phyloP scores from a whole-genome alignment of 2,329 filamentous ascomycete species.

The Biscogniauxia mediterranea region DNA sequence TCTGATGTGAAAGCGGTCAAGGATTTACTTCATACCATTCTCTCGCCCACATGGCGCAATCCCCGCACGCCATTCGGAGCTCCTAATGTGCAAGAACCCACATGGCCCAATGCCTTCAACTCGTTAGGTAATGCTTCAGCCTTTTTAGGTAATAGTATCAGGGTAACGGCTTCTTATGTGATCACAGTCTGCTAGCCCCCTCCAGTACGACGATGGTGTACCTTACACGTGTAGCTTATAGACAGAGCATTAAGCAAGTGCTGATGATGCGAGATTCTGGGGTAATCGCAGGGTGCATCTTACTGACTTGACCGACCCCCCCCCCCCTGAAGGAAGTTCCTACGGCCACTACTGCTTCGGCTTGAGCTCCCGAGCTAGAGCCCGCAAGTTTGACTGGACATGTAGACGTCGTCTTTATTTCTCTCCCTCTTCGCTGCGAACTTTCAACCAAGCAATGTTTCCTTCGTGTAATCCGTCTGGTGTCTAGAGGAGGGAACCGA shows the following conservation, averaged over 20 bases:
- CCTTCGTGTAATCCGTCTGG: background rate
- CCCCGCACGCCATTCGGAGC: constrained; percentile 25
- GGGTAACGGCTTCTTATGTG: constrained; percentile 12
- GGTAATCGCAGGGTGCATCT: background rate
- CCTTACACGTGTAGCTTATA: background rate
- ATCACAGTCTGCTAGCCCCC: background rate
- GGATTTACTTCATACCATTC: constrained; percentile 9
- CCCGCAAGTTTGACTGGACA: background rate
- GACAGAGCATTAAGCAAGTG: background rate
- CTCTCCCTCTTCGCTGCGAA: background rate
- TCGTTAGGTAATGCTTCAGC: background rate
- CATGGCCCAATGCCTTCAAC: constrained; percentile 21
- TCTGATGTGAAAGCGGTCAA: background rate
- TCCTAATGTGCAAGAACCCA: constrained; percentile 18
- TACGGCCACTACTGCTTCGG: background rate
- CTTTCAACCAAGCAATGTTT: background rate
- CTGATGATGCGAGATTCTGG: background rate
- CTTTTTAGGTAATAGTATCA: constrained; percentile 25
- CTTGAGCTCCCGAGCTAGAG: background rate
- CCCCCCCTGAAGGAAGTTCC: background rate
- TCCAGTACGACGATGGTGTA: background rate
- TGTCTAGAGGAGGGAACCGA: background rate
- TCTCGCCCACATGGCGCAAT: constrained; percentile 19
- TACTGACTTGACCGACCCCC: background rate
- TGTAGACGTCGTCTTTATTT: background rate